Base-by-base conservation (phyloP, 768 basidiomycete genomes). In the Dendrothele bispora region DNA sequence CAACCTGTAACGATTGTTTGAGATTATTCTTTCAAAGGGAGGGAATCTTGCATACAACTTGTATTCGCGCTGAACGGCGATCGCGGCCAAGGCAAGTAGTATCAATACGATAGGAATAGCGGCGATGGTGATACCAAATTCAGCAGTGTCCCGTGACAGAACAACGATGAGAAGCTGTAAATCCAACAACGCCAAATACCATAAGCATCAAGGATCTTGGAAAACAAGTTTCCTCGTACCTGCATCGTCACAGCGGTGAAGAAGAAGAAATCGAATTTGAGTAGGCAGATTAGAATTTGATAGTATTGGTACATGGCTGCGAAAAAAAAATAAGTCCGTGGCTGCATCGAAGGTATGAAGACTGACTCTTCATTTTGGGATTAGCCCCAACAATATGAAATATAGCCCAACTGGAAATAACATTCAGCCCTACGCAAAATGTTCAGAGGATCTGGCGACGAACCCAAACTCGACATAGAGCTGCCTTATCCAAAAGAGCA, bases 181-280 rank as follows among this genome's bases (percentile, higher is more conserved):
- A 26, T 2, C 22, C 28, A 34, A 18, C 8, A 40, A 28, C 29
- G 18, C 34, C 27, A n/a, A 25, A 42, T 22, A 42, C 11, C 36
- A 43, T 17, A 44, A 12, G 14, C 10, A 17, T 35, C 29, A 32
- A 42, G 39, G 21, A 10, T 22, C 21, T 14, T 40, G 14, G 18
- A 29, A 11, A 29, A 11, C 28, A 24, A 27, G 3, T 4, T n/a
- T n/a, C n/a, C n/a, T 26, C 66, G 40, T 42, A 80, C 90, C 81
- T 93, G 91, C 79, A 91, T 91, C 2, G 90, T 91, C 21, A 92
- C 84, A n/a, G 86, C 91, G 18, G 78, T 75, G 61, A 93, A 92
- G 63, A 79, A 82, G 71, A 93, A 93, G 65, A 91, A 93, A 64
- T 93, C 90, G 63, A 93, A 91, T 62, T 91, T 93, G 56, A 93